Evolutionary conservation across 2,329 filamentous ascomycete species (phyloP), one percentile per base, ranked within the genome.

Genomic region (Rutstroemia sp.): DNA sequence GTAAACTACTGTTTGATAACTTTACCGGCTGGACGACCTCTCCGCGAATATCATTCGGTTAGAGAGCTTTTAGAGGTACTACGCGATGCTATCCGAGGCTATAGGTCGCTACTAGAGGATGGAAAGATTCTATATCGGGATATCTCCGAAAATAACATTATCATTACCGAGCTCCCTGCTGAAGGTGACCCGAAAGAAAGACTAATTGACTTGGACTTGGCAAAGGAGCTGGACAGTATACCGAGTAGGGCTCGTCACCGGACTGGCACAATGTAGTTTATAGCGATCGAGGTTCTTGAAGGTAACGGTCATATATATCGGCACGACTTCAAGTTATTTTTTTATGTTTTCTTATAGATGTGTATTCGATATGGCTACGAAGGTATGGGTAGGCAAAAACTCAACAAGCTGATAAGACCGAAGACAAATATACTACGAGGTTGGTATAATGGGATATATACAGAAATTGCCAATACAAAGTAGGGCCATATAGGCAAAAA

Each of bases 71-170:
- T 76, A 3, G 58, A 66, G 49, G 66, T 65, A 57, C 67, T 14
- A 67, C 51, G 70, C n/a, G 34, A 60, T 58, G 46, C 53, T 46
- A 58, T 60, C 34, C 27, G 34, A 49, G 71, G 64, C n/a, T 68
- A 74, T 52, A 63, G 57, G n/a, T 71, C 67, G 16, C 62, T 75
- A 0, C 69, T 70, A 30, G 12, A 63, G 0, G 54, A 68, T 5
- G 66, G 67, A 10, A 63, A 49, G 49, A 72, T 74, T 52, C 66
- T 74, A 8, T 67, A 75, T 57, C 62, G 62, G 34, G 69, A 74
- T 39, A 68, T 75, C 14, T 74, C 69, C 0, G 60, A 67, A 1
- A 65, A 67, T n/a, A 74, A 73, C 49, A 70, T 75, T 18, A 72
- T 74, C 30, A 71, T 75, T 14, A 63, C 49, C 1, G 16, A 61